These are phyloP conservation scores for Pseudogymnoascus sp. DNA, from an alignment of 2,329 filamentous ascomycete species.

Conservation along the genomic window DNA sequence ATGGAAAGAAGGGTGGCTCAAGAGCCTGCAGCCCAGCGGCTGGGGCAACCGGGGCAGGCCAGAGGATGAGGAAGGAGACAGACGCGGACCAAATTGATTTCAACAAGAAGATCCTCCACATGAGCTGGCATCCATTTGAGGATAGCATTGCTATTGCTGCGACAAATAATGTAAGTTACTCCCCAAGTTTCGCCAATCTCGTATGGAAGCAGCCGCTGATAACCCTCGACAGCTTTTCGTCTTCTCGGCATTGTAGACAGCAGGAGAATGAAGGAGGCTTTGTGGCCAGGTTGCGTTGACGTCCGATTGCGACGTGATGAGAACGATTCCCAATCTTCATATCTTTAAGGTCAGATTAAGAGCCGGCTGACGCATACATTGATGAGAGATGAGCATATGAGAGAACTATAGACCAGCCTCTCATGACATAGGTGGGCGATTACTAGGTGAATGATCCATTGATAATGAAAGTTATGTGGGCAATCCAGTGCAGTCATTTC, in stretches of 20 bases:
- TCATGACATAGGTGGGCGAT: conserved; percentile 4
- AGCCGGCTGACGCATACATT: conserved; percentile 8
- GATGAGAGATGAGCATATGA: conserved; percentile 10
- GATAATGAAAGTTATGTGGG: conserved; percentile 7
- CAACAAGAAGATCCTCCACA: conserved; percentile 99
- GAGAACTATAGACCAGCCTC: conserved; percentile 7
- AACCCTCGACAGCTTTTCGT: conserved; percentile 54
- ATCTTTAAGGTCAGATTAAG: conserved; percentile 3
- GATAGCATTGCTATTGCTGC: conserved; percentile 99
- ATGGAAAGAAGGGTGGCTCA: conserved; percentile 77
- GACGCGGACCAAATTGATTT: conserved; percentile 99
- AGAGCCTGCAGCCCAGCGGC: conserved; percentile 80
- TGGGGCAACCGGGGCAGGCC: conserved; percentile 64
- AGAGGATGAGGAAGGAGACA: conserved; percentile 97
- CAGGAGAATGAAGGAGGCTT: conserved; percentile 20
- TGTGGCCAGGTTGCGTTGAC: conserved; percentile 25
- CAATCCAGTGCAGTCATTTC: conserved; percentile 1
- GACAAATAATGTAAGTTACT: conserved; percentile 92
- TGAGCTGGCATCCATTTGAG: conserved; percentile 99
- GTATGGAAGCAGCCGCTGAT: conserved; percentile 13
- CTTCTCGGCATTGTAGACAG: conserved; percentile 61
- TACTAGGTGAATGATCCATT: conserved; percentile 6
- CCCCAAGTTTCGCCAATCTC: not conserved
- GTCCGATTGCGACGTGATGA: conserved; percentile 21
- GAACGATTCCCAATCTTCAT: conserved; percentile 7